Evolutionary conservation across 2,329 filamentous ascomycete genomes (phyloP).

Genomic region (Alternaria conjuncta): DNA sequence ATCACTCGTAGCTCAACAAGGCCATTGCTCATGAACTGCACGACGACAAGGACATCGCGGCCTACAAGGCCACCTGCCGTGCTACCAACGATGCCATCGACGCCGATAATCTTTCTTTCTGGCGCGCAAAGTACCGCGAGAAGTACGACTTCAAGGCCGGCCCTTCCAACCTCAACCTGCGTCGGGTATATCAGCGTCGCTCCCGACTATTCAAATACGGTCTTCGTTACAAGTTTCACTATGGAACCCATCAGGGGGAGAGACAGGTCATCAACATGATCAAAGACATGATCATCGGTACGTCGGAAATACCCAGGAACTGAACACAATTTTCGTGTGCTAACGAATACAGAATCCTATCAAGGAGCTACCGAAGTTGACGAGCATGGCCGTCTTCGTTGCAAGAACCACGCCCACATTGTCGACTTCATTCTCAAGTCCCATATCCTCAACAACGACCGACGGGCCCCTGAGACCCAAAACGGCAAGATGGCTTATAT

Average conservation of each 20-base stretch:
- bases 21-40: constrained; percentile 48
- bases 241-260: constrained; percentile 34
- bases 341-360: constrained; percentile 39
- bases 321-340: not conserved
- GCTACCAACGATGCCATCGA: constrained; percentile 50
- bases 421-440: constrained; percentile 40
- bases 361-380: constrained; percentile 21
- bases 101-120: constrained; percentile 52
- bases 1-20: constrained; percentile 47
- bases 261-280: constrained; percentile 48
- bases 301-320: constrained; percentile 16
- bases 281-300: constrained; percentile 54
- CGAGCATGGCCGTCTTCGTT: constrained; percentile 30
- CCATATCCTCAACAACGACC: constrained; percentile 33
- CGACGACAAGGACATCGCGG: constrained; percentile 53
- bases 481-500: constrained; percentile 7
- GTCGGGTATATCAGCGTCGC: constrained; percentile 45
- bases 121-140: constrained; percentile 53
- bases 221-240: constrained; percentile 23
- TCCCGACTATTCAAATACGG: constrained; percentile 29
- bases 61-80: constrained; percentile 51
- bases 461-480: constrained; percentile 21
- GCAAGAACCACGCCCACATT: constrained; percentile 45
- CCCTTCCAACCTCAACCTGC: constrained; percentile 39
- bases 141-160: constrained; percentile 48